phyloP scores from a whole-genome alignment of 805 yeast species.

The Priceomyces melissophilus region DNA sequence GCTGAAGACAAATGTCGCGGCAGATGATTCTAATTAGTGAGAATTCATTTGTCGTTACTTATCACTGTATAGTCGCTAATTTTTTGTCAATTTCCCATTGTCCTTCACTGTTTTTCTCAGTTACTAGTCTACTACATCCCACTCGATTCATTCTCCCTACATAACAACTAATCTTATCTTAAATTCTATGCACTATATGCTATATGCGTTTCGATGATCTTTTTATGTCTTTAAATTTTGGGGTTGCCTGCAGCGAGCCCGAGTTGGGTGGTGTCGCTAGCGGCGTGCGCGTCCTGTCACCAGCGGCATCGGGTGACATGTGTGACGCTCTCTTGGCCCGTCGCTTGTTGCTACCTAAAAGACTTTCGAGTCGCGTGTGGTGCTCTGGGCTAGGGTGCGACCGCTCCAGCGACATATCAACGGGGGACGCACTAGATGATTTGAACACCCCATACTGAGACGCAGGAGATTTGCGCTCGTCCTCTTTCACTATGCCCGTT shows the following conservation, averaged over 20 bases:
- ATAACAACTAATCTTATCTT: no score
- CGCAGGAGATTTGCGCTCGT: slow-evolving; percentile 10
- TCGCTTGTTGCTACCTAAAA: slow-evolving; percentile 25
- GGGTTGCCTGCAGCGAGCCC: slow-evolving; percentile 7
- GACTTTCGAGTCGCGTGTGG: slow-evolving; percentile 22
- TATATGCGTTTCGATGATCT: slow-evolving; percentile 15
- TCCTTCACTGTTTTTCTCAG: no score
- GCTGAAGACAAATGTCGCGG: neutral
- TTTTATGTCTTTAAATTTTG: slow-evolving; percentile 16
- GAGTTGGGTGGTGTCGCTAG: slow-evolving; percentile 9
- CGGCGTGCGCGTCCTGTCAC: slow-evolving; percentile 4
- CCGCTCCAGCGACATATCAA: slow-evolving; percentile 6
- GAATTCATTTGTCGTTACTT: no score
- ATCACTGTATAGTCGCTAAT: neutral
- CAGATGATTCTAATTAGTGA: neutral
- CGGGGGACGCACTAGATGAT: slow-evolving; percentile 11
- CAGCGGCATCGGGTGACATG: slow-evolving; percentile 13
- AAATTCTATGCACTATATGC: no score
- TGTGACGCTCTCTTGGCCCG: slow-evolving; percentile 13
- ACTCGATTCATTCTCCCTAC: no score
- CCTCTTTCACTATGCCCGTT: slow-evolving; percentile 19
- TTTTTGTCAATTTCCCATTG: no score
- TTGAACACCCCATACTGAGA: slow-evolving; percentile 7
- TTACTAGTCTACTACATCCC: no score
- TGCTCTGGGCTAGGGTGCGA: slow-evolving; percentile 10